Evolutionary conservation across 73 alveolate genomes (phyloP).

Genomic region (Blepharisma stoltei): DNA sequence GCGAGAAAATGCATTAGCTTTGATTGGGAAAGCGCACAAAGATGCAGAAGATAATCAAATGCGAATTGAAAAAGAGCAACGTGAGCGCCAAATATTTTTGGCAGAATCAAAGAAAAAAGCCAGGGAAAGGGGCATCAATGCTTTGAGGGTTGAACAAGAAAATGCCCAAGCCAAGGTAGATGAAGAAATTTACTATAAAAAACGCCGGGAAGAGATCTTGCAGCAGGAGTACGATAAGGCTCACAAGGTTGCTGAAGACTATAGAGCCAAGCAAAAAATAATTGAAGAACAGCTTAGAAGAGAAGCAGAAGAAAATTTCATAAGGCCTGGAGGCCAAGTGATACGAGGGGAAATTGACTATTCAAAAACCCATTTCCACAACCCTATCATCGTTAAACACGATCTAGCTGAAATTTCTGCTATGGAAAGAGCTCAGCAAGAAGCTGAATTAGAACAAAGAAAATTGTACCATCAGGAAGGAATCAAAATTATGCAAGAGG

Average conservation of each 20-base stretch:
- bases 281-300: slow-evolving; percentile 16
- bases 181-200: slow-evolving; percentile 31
- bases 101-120: slow-evolving; percentile 35
- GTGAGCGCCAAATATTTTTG: slow-evolving; percentile 28
- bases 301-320: neutral
- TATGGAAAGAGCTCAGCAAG: slow-evolving; percentile 36
- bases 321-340: slow-evolving; percentile 16
- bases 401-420: slow-evolving; percentile 39
- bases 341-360: slow-evolving; percentile 45
- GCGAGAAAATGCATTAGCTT: slow-evolving; percentile 23
- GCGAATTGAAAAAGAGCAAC: slow-evolving; percentile 30
- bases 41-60: slow-evolving; percentile 37
- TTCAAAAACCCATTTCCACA: slow-evolving; percentile 66
- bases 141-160: slow-evolving; percentile 32
- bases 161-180: slow-evolving; percentile 34
- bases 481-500: slow-evolving; percentile 2
- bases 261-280: slow-evolving; percentile 35
- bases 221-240: slow-evolving; percentile 40
- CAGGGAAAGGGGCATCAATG: slow-evolving; percentile 39
- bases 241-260: slow-evolving; percentile 35
- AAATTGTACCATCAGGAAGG: slow-evolving; percentile 33
- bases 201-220: slow-evolving; percentile 36
- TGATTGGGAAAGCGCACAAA: slow-evolving; percentile 42
- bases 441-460: slow-evolving; percentile 26
- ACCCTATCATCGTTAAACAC: slow-evolving; percentile 50